phyloP scores from a whole-genome alignment of 768 basidiomycete species.

The Xanthoconium stramineum region DNA sequence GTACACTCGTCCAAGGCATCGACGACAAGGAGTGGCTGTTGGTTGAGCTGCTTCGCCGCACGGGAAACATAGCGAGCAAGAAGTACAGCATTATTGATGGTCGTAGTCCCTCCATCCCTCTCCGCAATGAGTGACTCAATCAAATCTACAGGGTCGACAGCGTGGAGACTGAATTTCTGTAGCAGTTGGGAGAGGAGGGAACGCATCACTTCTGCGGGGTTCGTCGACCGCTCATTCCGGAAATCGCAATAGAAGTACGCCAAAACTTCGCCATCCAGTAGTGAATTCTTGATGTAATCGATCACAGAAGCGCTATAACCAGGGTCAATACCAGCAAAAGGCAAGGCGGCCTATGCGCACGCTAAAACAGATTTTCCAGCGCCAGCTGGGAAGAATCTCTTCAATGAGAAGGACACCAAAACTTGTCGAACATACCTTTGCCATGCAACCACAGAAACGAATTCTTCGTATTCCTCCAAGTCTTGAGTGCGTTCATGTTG shows the following conservation, averaged over 20 bases:
- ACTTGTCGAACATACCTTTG: constrained; percentile 1
- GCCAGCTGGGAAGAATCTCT: not conserved
- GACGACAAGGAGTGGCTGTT: constrained; percentile 3
- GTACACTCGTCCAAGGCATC: constrained; percentile 20
- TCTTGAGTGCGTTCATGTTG: not conserved
- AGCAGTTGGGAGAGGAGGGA: constrained; percentile 18
- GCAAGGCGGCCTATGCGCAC: not conserved
- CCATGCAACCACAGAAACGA: constrained; percentile 15
- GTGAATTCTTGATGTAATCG: not conserved
- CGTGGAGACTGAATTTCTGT: not conserved
- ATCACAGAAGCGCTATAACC: constrained; percentile 15
- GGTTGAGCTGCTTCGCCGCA: no score
- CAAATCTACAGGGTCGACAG: not conserved
- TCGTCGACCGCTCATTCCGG: not conserved
- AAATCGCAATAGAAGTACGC: constrained; percentile 23
- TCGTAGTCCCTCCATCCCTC: no score
- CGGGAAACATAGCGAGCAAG: no score
- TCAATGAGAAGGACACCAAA: not conserved
- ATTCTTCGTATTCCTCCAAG: not conserved
- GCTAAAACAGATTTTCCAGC: constrained; percentile 16
- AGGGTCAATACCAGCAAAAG: not conserved
- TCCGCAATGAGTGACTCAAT: not conserved
- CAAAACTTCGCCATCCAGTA: not conserved
- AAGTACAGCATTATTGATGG: no score
- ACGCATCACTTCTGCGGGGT: constrained; percentile 8